Percentiles rank a stretch among this genome's conserved stretches.
Conservation (phyloP, 768 basidiomycete species). For the Leccinum truebloodii region DNA sequence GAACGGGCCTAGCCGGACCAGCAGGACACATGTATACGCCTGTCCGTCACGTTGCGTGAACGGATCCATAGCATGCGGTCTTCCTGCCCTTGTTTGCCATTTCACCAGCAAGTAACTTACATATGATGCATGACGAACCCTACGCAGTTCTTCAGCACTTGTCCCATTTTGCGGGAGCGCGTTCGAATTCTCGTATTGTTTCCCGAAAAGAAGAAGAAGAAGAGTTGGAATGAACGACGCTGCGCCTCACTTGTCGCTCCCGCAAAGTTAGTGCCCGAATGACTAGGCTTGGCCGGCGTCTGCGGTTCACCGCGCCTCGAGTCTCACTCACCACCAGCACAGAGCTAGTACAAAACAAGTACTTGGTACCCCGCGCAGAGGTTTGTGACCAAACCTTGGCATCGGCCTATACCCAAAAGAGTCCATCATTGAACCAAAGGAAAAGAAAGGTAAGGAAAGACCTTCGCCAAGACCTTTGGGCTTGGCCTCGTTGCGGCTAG, state of each 20-base stretch:
- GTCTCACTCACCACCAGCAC: not conserved
- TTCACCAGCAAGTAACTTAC: not conserved
- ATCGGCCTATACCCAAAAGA: not conserved
- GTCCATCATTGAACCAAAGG: not conserved
- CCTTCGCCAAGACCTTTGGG: not conserved
- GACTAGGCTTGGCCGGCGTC: not conserved
- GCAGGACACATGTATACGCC: not conserved
- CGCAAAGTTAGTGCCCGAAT: not conserved
- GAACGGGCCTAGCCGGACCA: not conserved
- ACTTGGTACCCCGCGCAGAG: not conserved
- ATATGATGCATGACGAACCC: not conserved
- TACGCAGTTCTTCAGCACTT: not conserved
- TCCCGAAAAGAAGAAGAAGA: not conserved
- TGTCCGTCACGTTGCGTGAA: not conserved
- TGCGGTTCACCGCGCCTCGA: slow-evolving; percentile 8
- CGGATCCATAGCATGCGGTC: too few relatives aligned
- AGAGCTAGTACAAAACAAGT: not conserved
- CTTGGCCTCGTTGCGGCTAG: slow-evolving; percentile 9
- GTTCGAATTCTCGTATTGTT: not conserved
- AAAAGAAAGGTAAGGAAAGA: not conserved
- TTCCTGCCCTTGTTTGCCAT: not conserved
- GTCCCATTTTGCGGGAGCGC: not conserved
- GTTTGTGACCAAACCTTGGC: not conserved
- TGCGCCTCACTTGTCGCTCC: not conserved
- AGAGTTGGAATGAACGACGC: not conserved